These are phyloP conservation scores for Thalassiosira gravida DNA, from an alignment of 352 stramenopile genomes.

Conservation along the genomic window DNA sequence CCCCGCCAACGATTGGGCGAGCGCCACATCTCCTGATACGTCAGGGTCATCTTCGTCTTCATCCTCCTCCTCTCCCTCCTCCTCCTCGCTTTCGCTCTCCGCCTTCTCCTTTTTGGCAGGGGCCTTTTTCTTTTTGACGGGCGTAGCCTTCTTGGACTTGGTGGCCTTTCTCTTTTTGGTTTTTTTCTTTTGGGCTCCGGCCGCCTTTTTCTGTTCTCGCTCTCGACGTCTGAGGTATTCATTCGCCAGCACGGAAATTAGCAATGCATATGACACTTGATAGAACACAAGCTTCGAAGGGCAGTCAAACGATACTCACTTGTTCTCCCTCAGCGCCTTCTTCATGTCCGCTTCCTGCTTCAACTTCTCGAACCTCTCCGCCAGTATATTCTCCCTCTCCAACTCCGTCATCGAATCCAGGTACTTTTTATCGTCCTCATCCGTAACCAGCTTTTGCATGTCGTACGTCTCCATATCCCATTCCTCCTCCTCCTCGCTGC, in stretches of 20 bases:
- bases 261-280: neutral
- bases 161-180: slow-evolving; percentile 40
- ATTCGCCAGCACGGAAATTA: slow-evolving; percentile 5
- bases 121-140: slow-evolving; percentile 54
- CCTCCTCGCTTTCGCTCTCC: slow-evolving; percentile 20
- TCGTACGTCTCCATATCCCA: slow-evolving; percentile 83
- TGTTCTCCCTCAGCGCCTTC: slow-evolving; percentile 75
- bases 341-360: slow-evolving; percentile 85
- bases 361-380: slow-evolving; percentile 83
- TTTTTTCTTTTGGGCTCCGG: slow-evolving; percentile 35
- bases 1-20: slow-evolving; percentile 64
- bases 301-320: slow-evolving; percentile 53
- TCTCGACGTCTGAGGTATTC: slow-evolving; percentile 54
- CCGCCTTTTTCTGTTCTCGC: slow-evolving; percentile 51
- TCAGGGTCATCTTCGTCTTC: slow-evolving; percentile 54
- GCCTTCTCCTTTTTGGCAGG: slow-evolving; percentile 13
- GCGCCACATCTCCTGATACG: slow-evolving; percentile 54
- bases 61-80: slow-evolving; percentile 25
- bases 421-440: slow-evolving; percentile 82
- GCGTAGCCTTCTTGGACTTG: slow-evolving; percentile 49
- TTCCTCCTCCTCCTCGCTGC: slow-evolving; percentile 75
- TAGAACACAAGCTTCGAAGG: neutral
- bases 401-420: slow-evolving; percentile 80
- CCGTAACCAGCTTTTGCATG: slow-evolving; percentile 70
- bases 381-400: slow-evolving; percentile 83